Evolutionary conservation across 208 protist genomes (phyloP).

Genomic region (Crithidia sp.): DNA sequence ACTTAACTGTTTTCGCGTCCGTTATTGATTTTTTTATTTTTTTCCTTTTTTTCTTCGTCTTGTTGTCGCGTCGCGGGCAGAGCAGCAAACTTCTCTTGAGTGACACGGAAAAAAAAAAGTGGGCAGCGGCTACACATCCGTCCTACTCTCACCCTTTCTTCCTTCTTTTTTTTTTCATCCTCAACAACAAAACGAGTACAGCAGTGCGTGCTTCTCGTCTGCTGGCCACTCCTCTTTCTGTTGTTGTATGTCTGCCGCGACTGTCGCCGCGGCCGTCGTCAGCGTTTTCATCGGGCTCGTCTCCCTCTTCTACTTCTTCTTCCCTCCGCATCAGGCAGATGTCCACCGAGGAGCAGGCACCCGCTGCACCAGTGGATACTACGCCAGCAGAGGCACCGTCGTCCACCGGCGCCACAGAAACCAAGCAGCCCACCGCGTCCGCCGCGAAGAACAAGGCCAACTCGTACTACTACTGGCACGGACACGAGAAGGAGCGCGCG

Average conservation of each 20-base stretch:
- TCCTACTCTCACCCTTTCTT: too few relatives aligned
- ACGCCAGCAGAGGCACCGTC: not conserved
- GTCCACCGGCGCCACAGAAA: not conserved
- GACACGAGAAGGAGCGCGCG: conserved; percentile 83
- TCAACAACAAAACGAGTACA: too few relatives aligned
- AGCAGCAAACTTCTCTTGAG: too few relatives aligned
- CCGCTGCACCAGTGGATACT: not conserved
- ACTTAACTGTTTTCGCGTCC: too few relatives aligned
- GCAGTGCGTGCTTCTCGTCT: not conserved
- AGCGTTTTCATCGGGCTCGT: conserved; percentile 13
- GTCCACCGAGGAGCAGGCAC: not conserved
- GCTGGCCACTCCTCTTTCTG: not conserved
- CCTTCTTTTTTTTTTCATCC: too few relatives aligned
- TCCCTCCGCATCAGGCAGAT: not conserved
- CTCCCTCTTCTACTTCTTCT: not conserved
- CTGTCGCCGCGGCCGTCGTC: not conserved
- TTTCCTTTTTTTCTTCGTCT: too few relatives aligned
- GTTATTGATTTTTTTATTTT: too few relatives aligned
- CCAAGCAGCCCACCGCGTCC: not conserved
- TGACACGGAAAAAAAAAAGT: too few relatives aligned
- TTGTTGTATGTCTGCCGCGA: not conserved
- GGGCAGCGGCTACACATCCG: too few relatives aligned
- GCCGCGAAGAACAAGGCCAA: conserved; percentile 49
- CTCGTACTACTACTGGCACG: conserved; percentile 91
- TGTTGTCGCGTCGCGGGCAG: too few relatives aligned